These are phyloP conservation scores for Carex littledalei DNA, from an alignment of 176 grass and related monocot species.

Conservation along the genomic window DNA sequence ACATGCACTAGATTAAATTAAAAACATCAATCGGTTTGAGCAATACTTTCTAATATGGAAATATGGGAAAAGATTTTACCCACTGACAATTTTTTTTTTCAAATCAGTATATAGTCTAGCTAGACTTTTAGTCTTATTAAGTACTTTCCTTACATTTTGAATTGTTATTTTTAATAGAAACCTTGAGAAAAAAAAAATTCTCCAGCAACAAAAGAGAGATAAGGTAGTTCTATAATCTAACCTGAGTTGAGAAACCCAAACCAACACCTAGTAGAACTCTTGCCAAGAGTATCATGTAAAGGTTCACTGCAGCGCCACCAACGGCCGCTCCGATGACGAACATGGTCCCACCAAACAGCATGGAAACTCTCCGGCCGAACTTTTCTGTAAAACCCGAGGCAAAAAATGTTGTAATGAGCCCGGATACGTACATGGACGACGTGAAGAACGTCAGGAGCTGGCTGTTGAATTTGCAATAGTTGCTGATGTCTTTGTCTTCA, in stretches of 20 bases:
- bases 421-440: constrained; percentile 67
- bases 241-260: constrained; percentile 57
- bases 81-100: no score
- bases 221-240: neutral
- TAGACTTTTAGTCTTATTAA: no score
- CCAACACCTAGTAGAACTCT: constrained; percentile 60
- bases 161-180: neutral
- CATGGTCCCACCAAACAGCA: constrained; percentile 54
- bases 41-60: no score
- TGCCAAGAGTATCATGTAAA: constrained; percentile 57
- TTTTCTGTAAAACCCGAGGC: constrained; percentile 36
- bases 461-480: constrained; percentile 97
- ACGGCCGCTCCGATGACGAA: constrained; percentile 37
- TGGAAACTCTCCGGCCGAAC: constrained; percentile 40
- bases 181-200: neutral
- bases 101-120: no score
- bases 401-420: constrained; percentile 45
- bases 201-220: neutral
- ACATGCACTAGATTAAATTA: no score
- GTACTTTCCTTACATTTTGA: no score
- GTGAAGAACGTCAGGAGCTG: constrained; percentile 76
- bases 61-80: no score
- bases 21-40: no score
- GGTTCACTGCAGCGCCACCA: constrained; percentile 38
- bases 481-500: constrained; percentile 44